A percentile compares a stretch with the other conserved stretches of the same genome.
These are phyloP conservation scores for Marasmius fiardii DNA, from an alignment of 1,284 basidiomycete genomes.

Conservation along the genomic window DNA sequence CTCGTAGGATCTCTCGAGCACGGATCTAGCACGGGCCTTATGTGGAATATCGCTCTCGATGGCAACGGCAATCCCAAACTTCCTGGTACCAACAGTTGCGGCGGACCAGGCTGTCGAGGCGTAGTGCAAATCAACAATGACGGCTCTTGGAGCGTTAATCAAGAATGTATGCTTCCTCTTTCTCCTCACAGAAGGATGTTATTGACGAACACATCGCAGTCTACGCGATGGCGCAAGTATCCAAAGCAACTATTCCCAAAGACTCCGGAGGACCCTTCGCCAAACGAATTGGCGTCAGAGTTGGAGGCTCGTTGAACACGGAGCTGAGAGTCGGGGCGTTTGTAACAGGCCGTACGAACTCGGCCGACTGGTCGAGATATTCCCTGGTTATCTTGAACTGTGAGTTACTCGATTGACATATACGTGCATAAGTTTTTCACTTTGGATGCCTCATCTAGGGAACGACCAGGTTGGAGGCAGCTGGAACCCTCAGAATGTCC, in stretches of 20 bases:
- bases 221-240: constrained; percentile 72
- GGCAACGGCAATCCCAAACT: constrained; percentile 58
- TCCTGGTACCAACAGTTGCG: constrained; percentile 62
- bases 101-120: constrained; percentile 56
- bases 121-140: constrained; percentile 63
- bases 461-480: constrained; percentile 45
- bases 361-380: constrained; percentile 60
- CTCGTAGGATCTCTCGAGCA: constrained; percentile 44
- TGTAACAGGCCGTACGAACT: constrained; percentile 51
- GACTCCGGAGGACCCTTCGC: constrained; percentile 67
- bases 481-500: constrained; percentile 62
- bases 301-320: constrained; percentile 56
- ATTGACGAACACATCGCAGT: constrained; percentile 34
- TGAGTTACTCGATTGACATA: constrained; percentile 19
- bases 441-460: constrained; percentile 29
- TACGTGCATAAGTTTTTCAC: constrained; percentile 10
- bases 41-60: constrained; percentile 74
- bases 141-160: constrained; percentile 61
- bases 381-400: constrained; percentile 70
- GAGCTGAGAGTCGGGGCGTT: constrained; percentile 62
- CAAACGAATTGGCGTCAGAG: constrained; percentile 59
- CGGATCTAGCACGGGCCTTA: constrained; percentile 50
- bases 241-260: constrained; percentile 67
- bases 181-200: neutral
- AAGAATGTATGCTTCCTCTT: constrained; percentile 56